These are phyloP conservation scores for Neurospora sp. DNA, from an alignment of 495 filamentous ascomycete species.

Conservation along the genomic window DNA sequence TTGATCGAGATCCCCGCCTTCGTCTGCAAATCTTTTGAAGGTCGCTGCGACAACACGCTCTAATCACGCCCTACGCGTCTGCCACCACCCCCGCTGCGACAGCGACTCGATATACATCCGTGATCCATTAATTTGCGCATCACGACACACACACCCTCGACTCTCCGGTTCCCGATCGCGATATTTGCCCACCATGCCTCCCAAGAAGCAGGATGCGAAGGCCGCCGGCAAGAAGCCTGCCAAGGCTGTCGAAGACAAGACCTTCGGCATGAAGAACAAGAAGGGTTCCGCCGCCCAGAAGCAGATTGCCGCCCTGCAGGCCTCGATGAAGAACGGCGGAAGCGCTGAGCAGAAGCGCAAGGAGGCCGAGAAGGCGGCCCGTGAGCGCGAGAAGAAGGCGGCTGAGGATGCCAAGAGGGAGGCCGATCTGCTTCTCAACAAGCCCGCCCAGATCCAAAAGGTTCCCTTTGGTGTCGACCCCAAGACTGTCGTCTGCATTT, in stretches of 20 bases:
- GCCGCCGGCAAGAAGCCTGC: constrained; percentile 37
- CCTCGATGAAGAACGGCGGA: constrained; percentile 59
- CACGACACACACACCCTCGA: background rate
- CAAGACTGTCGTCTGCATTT: constrained; percentile 94
- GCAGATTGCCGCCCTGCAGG: constrained; percentile 70
- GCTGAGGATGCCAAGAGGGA: constrained; percentile 73
- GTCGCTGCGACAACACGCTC: background rate
- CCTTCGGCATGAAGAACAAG: constrained; percentile 99
- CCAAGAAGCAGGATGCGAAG: constrained; percentile 66
- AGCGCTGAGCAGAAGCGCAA: constrained; percentile 78
- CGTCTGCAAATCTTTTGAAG: background rate
- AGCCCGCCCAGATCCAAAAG: constrained; percentile 90
- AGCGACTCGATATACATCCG: background rate
- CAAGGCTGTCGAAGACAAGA: constrained; percentile 82
- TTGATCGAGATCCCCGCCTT: background rate
- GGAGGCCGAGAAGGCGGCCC: constrained; percentile 76
- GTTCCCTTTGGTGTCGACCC: constrained; percentile 96
- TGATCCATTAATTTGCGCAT: background rate
- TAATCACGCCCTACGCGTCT: background rate
- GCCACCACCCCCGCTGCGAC: background rate
- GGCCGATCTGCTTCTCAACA: constrained; percentile 77
- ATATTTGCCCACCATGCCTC: constrained; percentile 61
- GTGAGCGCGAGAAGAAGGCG: constrained; percentile 71
- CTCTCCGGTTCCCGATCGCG: background rate
- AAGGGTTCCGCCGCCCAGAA: constrained; percentile 86